Conservation (phyloP, 768 basidiomycete genomes). For the Tulasnella sp. region DNA sequence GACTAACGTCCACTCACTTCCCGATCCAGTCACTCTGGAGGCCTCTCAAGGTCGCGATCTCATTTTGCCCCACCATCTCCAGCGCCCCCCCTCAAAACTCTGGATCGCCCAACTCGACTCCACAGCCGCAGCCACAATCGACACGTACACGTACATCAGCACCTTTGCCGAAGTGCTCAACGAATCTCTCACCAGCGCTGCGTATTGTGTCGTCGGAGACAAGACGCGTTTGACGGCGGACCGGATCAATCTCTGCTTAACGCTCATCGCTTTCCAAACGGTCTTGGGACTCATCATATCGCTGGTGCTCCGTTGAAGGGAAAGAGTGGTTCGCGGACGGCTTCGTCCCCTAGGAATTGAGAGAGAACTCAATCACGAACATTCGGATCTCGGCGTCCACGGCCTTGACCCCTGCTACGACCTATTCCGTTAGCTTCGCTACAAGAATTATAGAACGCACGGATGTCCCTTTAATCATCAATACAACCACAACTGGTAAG, state of each 20-base stretch:
- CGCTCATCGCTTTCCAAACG: conserved; percentile 38
- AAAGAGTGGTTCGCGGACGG: conserved; percentile 33
- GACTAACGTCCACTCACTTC: too few relatives aligned
- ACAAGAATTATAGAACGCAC: conserved; percentile 37
- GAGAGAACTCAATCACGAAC: conserved; percentile 35
- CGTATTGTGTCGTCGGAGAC: conserved; percentile 36
- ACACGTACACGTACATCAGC: conserved; percentile 38
- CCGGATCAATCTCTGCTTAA: conserved; percentile 32
- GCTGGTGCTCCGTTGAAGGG: conserved; percentile 34
- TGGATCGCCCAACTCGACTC: conserved; percentile 39
- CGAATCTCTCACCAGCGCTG: conserved; percentile 38
- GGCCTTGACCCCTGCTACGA: conserved; percentile 32
- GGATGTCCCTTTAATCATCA: conserved; percentile 38
- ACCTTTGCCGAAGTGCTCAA: conserved; percentile 38
- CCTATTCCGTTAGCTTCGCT: conserved; percentile 31
- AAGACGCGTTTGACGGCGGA: conserved; percentile 4
- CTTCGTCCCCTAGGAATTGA: conserved; percentile 37
- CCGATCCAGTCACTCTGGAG: conserved; percentile 35
- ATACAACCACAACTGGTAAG: conserved; percentile 12
- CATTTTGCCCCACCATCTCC: conserved; percentile 38
- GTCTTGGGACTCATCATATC: conserved; percentile 36
- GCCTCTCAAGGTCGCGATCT: conserved; percentile 38
- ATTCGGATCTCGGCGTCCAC: conserved; percentile 37
- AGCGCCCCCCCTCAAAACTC: conserved; percentile 38
- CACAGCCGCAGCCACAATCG: conserved; percentile 36